Percentiles rank a stretch among this genome's conserved stretches.
phyloP scores from a whole-genome alignment of 306 rosid species.

The Quercus engelmannii region DNA sequence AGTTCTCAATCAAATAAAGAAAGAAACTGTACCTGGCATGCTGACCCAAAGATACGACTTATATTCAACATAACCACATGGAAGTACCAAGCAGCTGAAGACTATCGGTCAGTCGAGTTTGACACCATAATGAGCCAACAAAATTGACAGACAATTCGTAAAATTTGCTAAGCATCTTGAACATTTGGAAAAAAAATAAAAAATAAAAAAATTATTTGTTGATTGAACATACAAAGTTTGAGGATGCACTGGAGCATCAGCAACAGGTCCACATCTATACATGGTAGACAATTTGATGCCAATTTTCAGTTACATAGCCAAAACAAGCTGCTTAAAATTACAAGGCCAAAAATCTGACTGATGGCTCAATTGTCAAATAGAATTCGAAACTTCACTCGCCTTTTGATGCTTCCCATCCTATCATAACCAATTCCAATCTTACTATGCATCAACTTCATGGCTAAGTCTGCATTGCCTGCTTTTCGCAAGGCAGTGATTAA shows the following conservation, averaged over 20 bases:
- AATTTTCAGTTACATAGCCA: background rate
- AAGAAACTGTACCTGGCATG: too few relatives aligned
- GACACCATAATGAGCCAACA: background rate
- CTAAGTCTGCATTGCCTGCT: slow-evolving; percentile 78
- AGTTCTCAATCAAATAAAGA: too few relatives aligned
- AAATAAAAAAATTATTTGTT: too few relatives aligned
- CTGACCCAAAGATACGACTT: background rate
- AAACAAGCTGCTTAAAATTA: background rate
- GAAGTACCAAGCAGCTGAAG: background rate
- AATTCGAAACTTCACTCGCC: slow-evolving; percentile 71
- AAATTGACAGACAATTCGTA: background rate
- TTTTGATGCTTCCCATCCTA: slow-evolving; percentile 68
- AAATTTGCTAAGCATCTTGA: background rate
- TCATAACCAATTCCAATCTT: slow-evolving; percentile 94
- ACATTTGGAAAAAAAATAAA: background rate
- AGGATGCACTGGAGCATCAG: background rate
- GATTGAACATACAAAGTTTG: background rate
- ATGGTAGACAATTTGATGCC: background rate
- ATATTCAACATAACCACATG: background rate
- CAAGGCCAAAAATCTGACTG: background rate
- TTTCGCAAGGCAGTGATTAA: slow-evolving; percentile 84
- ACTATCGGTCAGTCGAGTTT: background rate
- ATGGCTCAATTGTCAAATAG: slow-evolving; percentile 15
- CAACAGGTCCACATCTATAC: background rate
- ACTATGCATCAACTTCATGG: slow-evolving; percentile 89